phyloP scores from a whole-genome alignment of 805 yeast genomes.

The Lipomyces starkeyi region DNA sequence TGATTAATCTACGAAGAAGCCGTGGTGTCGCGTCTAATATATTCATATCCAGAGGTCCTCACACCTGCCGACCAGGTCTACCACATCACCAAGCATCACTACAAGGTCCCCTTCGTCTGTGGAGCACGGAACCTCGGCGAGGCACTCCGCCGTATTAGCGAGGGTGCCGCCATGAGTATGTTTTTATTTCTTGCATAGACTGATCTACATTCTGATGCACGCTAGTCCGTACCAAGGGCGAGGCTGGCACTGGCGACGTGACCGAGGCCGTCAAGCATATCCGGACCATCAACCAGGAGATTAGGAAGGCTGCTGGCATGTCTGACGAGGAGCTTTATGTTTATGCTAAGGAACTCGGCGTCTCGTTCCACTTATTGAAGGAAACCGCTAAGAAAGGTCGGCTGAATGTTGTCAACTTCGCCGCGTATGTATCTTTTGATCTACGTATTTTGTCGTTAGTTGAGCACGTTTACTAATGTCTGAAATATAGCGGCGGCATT shows the following conservation, averaged over 20 bases:
- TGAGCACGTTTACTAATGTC: background rate
- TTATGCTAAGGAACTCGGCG: constrained; percentile 64
- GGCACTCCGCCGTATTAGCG: constrained; percentile 76
- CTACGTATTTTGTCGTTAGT: background rate
- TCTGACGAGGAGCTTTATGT: constrained; percentile 55
- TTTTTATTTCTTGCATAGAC: background rate
- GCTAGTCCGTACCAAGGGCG: constrained; percentile 75
- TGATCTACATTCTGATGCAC: background rate
- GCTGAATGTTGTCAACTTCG: constrained; percentile 82
- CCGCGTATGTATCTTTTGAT: constrained; percentile 53
- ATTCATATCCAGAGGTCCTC: constrained; percentile 59
- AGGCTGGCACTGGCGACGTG: constrained; percentile 88
- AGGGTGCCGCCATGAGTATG: constrained; percentile 79
- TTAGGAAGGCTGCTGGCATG: constrained; percentile 53
- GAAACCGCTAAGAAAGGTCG: constrained; percentile 60
- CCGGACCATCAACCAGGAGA: constrained; percentile 62
- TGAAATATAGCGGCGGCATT: constrained; percentile 63
- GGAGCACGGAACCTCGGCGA: constrained; percentile 85
- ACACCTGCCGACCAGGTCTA: constrained; percentile 76
- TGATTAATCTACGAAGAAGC: background rate
- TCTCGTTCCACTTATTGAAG: constrained; percentile 60
- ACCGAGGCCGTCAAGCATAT: constrained; percentile 83
- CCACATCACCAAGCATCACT: constrained; percentile 67
- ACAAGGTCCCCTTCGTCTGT: constrained; percentile 79
- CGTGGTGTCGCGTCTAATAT: background rate